Evolutionary conservation across 257 asterid species (phyloP).

Genomic region (Henckelia pumila): DNA sequence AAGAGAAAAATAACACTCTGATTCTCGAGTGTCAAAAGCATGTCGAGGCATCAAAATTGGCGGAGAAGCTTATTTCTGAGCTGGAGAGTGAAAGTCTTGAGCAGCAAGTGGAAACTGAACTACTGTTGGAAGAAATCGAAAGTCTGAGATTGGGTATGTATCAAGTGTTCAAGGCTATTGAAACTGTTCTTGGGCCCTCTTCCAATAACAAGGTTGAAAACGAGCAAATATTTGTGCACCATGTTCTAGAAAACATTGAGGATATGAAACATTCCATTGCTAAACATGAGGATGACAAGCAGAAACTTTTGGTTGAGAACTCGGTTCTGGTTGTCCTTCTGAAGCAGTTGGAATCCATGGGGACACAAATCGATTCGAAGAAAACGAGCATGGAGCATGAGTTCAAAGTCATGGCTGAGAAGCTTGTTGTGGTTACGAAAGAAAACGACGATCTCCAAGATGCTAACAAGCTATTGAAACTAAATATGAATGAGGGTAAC

Average conservation of each 20-base stretch:
- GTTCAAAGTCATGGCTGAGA: conserved; percentile 40
- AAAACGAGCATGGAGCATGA: conserved; percentile 56
- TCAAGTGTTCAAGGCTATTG: conserved; percentile 64
- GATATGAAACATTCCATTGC: conserved; percentile 48
- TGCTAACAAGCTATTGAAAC: conserved; percentile 51
- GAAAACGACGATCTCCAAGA: conserved; percentile 59
- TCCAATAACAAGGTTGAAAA: conserved; percentile 47
- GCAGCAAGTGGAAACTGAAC: conserved; percentile 91
- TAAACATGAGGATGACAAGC: conserved; percentile 63
- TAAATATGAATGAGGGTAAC: conserved; percentile 39
- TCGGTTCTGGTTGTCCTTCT: conserved; percentile 67
- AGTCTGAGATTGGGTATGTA: conserved; percentile 67
- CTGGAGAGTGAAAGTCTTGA: conserved; percentile 91
- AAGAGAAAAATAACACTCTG: conserved; percentile 68
- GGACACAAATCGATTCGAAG: conserved; percentile 56
- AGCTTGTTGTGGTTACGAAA: conserved; percentile 42
- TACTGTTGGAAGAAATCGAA: conserved; percentile 74
- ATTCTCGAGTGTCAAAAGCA: conserved; percentile 81
- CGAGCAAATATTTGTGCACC: conserved; percentile 50
- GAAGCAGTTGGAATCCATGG: conserved; percentile 68
- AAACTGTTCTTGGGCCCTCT: conserved; percentile 31
- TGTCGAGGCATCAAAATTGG: conserved; percentile 82
- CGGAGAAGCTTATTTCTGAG: conserved; percentile 80
- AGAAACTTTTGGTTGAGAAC: conserved; percentile 66
- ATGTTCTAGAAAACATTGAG: conserved; percentile 52